Base-by-base conservation (phyloP, 192 early-diverging fungal genomes). In the Coemansia sp. region DNA sequence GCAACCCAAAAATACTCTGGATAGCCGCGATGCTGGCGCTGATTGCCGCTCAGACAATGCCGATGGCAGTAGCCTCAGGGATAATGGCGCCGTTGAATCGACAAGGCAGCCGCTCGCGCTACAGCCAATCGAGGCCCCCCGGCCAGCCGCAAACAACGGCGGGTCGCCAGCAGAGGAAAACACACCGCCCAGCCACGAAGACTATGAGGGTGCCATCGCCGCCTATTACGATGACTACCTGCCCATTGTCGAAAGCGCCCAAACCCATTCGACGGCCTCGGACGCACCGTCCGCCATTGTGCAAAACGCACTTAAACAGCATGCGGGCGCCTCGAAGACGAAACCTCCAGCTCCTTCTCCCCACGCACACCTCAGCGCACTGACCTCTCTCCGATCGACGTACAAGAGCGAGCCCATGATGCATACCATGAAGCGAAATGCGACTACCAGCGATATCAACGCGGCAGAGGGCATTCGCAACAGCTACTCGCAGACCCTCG, bases 401-500 rank as follows among this genome's bases (percentile, higher is more conserved):
- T 70, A 50, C 46, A 70, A 63, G 37, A 63, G 67, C 67, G 67
- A 70, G 60, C 60, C 67, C 5, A 15, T 52, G 38, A 70, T 70
- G 37, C 18, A 43, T 17, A 36, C 53, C 1, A 13, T 7, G 14
- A 32, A 11, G 35, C 18, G 1, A 19, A 14, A 13, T 30, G n/a
- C n/a, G 26, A 23, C 29, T 38, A 17, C 32, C 15, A 15, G 34
- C 30, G 15, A 35, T 9, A 37, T 29, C 17, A 54, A 53, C 30
- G 6, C 29, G 34, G 29, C 13, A 13, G n/a, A 18, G 29, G 6
- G 17, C 23, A 9, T 14, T 2, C 53, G 42, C 23, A 55, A 50
- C 63, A 66, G 50, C 46, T 73, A 73, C 34, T 73, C 70, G 50
- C 70, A 60, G 50, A 73, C 58, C 53, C 53, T 73, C 34, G 70